Conservation (phyloP, 148 eudicot species). For the Camellia japonica region DNA sequence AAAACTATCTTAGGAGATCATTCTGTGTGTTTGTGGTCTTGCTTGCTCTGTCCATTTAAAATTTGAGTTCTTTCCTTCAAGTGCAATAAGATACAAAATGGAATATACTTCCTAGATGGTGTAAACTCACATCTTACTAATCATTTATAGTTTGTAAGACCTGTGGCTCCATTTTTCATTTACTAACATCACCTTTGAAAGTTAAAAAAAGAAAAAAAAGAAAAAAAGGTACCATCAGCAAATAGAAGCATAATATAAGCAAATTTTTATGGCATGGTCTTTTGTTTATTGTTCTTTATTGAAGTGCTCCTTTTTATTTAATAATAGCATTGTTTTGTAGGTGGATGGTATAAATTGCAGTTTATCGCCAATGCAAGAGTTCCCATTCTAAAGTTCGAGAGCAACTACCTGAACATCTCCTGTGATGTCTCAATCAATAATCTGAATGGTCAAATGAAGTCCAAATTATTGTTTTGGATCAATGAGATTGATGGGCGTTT, state of each 20-base stretch:
- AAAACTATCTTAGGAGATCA: neutral
- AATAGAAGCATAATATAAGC: neutral
- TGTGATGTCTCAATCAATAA: slow-evolving; percentile 88
- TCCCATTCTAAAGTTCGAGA: slow-evolving; percentile 74
- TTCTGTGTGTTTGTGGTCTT: neutral
- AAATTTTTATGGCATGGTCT: neutral
- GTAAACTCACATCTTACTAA: neutral
- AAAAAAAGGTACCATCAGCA: neutral
- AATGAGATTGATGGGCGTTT: slow-evolving; percentile 81
- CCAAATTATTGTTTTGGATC: slow-evolving; percentile 78
- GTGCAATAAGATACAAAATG: neutral
- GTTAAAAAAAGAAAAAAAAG: neutral
- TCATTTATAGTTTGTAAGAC: neutral
- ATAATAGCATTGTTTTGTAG: slow-evolving; percentile 35
- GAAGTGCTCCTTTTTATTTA: neutral
- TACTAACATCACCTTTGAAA: neutral
- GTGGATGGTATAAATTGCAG: slow-evolving; percentile 60
- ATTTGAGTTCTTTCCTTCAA: neutral
- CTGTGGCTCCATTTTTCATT: neutral
- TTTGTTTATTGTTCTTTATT: slow-evolving; percentile 12
- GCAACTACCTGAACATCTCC: slow-evolving; percentile 54
- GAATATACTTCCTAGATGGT: neutral
- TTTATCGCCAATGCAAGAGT: slow-evolving; percentile 73
- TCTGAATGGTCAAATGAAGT: slow-evolving; percentile 87
- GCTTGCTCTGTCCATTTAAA: neutral